These are phyloP conservation scores for Beauveria scarabaeidicola DNA, from an alignment of 2,329 filamentous ascomycete genomes.

Conservation along the genomic window DNA sequence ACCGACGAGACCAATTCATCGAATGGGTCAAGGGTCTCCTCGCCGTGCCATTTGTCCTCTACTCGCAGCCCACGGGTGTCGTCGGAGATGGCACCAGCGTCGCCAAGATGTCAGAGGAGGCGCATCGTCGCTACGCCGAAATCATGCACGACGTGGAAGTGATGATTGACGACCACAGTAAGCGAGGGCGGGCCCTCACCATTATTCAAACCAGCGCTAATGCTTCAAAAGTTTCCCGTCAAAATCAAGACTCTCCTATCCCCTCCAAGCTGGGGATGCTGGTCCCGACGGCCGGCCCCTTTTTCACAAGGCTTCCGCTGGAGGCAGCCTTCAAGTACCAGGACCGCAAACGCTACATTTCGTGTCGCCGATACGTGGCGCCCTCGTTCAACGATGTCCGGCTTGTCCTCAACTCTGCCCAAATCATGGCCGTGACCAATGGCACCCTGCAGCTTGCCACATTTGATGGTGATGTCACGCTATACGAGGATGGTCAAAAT, in stretches of 20 bases:
- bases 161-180: conserved; percentile 88
- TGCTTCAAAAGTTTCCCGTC: conserved; percentile 54
- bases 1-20: conserved; percentile 84
- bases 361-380: conserved; percentile 82
- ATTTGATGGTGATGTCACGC: conserved; percentile 94
- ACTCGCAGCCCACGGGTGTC: conserved; percentile 85
- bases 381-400: conserved; percentile 97
- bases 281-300: conserved; percentile 83
- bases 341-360: conserved; percentile 78
- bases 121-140: conserved; percentile 83
- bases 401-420: conserved; percentile 86
- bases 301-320: conserved; percentile 82
- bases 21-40: conserved; percentile 95
- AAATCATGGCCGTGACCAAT: conserved; percentile 81
- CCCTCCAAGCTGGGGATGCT: conserved; percentile 89
- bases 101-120: conserved; percentile 65
- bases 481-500: conserved; percentile 84
- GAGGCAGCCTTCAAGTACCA: conserved; percentile 90
- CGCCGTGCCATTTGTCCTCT: conserved; percentile 91
- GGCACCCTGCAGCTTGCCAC: conserved; percentile 77
- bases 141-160: conserved; percentile 90
- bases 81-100: conserved; percentile 63
- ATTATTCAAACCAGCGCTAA: neutral
- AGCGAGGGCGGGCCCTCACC: conserved; percentile 13
- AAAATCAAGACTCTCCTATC: conserved; percentile 53